Evolutionary conservation across 257 asterid species (phyloP).

Genomic region (Nicotiana tomentosiformis): DNA sequence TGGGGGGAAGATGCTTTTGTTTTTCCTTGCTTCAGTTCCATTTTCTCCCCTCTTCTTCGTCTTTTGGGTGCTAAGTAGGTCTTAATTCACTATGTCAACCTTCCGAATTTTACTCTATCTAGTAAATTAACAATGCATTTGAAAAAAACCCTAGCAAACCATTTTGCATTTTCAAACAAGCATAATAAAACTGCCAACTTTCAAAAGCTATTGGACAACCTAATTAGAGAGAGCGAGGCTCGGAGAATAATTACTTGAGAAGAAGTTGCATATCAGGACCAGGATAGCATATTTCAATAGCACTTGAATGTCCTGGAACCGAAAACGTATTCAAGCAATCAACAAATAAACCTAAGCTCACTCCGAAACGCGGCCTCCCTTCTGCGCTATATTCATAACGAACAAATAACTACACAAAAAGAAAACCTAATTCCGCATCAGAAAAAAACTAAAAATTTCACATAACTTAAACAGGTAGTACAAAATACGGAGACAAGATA

Average conservation of each 20-base stretch:
- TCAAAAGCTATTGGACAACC: not conserved
- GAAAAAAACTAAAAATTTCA: not conserved
- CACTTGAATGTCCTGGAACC: slow-evolving; percentile 58
- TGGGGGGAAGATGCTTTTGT: not conserved
- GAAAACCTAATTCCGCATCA: not conserved
- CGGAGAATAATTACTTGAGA: slow-evolving; percentile 42
- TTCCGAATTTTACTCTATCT: not conserved
- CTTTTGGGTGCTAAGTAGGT: not conserved
- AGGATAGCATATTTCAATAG: slow-evolving; percentile 77
- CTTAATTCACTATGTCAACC: not conserved
- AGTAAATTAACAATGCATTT: not conserved
- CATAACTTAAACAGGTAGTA: not conserved
- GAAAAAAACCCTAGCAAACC: not conserved
- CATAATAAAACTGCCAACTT: not conserved
- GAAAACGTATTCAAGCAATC: slow-evolving; percentile 86
- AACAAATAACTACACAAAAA: slow-evolving; percentile 50
- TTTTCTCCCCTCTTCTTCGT: not conserved
- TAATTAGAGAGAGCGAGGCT: not conserved
- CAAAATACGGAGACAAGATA: not conserved
- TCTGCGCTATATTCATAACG: slow-evolving; percentile 64
- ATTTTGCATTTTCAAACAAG: not conserved
- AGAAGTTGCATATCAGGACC: slow-evolving; percentile 98
- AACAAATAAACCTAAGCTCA: slow-evolving; percentile 81
- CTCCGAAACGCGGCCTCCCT: slow-evolving; percentile 91
- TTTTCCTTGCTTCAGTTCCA: not conserved